A percentile compares a stretch with the other conserved stretches of the same genome.
Conservation (phyloP, 495 filamentous ascomycete species). For the Bombardia bombarda region DNA sequence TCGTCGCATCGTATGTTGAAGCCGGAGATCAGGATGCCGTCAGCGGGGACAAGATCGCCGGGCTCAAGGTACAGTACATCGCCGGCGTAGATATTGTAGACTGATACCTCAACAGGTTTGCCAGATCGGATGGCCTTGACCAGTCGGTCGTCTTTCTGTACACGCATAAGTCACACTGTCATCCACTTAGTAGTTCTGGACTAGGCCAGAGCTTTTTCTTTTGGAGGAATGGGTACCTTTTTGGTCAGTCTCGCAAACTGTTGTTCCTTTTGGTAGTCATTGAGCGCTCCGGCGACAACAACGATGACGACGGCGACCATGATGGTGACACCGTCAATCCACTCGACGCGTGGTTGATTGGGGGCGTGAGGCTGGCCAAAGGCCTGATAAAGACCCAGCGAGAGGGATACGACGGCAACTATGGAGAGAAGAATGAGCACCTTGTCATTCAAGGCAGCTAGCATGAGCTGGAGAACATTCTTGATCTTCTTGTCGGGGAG, state of each 20-base stretch:
- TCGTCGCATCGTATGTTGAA: conserved; percentile 74
- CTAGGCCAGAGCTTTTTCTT: too few relatives aligned
- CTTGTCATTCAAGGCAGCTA: conserved; percentile 78
- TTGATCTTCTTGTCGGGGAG: conserved; percentile 68
- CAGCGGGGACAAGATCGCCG: conserved; percentile 80
- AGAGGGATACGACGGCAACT: conserved; percentile 77
- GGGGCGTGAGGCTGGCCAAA: too few relatives aligned
- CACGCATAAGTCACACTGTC: neutral
- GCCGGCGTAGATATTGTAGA: conserved; percentile 75
- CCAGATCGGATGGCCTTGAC: conserved; percentile 75
- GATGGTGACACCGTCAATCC: conserved; percentile 64
- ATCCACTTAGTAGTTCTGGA: too few relatives aligned
- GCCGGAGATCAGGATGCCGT: conserved; percentile 67
- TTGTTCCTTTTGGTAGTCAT: conserved; percentile 68
- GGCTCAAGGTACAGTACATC: conserved; percentile 79
- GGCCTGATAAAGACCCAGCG: conserved; percentile 59
- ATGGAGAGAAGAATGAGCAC: conserved; percentile 70
- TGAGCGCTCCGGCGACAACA: conserved; percentile 57
- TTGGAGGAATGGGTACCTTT: too few relatives aligned
- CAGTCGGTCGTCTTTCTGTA: conserved; percentile 54
- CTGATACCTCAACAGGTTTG: conserved; percentile 64
- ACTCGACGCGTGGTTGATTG: too few relatives aligned
- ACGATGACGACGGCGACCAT: conserved; percentile 64
- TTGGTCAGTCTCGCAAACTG: conserved; percentile 63
- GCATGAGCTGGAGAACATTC: conserved; percentile 48